These are phyloP conservation scores for Lablab purpureus DNA, from an alignment of 306 rosid genomes.

Conservation along the genomic window DNA sequence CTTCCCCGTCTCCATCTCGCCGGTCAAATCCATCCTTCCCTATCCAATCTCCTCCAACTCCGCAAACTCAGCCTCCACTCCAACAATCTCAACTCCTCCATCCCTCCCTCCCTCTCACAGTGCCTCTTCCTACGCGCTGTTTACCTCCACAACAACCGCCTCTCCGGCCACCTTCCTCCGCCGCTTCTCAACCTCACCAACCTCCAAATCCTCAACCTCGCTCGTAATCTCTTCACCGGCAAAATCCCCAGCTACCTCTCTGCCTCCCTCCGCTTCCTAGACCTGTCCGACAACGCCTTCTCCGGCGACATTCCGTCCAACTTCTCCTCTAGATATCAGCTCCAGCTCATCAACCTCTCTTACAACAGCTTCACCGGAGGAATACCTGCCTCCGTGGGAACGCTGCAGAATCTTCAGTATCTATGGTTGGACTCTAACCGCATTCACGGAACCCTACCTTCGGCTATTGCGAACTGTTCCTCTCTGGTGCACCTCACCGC, in stretches of 20 bases:
- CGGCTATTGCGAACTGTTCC: conserved; percentile 74
- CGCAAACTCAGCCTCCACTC: conserved; percentile 75
- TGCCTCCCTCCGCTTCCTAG: conserved; percentile 59
- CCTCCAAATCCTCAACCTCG: conserved; percentile 71
- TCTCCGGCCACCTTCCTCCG: conserved; percentile 69
- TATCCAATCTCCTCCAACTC: conserved; percentile 57
- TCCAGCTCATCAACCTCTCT: conserved; percentile 69
- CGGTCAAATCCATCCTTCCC: conserved; percentile 57
- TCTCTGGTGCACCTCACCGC: conserved; percentile 66
- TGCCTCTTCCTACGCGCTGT: conserved; percentile 70
- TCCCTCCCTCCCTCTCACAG: conserved; percentile 71
- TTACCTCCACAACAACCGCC: conserved; percentile 70
- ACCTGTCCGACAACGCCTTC: conserved; percentile 66
- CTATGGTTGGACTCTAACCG: conserved; percentile 68
- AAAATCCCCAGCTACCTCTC: conserved; percentile 49
- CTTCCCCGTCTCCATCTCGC: conserved; percentile 76
- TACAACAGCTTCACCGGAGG: conserved; percentile 67
- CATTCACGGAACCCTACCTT: conserved; percentile 71
- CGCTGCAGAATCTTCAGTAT: conserved; percentile 55
- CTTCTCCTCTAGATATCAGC: conserved; percentile 58
- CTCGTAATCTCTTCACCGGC: conserved; percentile 67
- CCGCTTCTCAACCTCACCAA: conserved; percentile 68
- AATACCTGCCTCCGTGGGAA: conserved; percentile 63
- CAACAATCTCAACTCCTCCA: conserved; percentile 68
- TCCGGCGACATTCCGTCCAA: conserved; percentile 67